phyloP scores from a whole-genome alignment of 1,284 basidiomycete species.

The Fomitopsis palustris region DNA sequence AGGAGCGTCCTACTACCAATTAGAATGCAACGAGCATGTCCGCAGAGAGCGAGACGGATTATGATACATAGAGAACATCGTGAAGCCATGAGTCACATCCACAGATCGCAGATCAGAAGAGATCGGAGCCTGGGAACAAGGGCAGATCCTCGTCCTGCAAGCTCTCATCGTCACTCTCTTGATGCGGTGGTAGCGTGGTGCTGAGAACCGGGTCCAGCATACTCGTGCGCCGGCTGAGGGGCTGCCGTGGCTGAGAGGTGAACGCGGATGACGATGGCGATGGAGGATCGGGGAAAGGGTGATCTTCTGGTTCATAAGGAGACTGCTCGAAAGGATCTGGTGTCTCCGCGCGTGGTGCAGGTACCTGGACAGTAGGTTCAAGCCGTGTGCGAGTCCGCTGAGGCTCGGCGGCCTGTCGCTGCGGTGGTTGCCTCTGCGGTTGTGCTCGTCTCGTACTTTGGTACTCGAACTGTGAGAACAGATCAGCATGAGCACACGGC shows the following conservation, averaged over 20 bases:
- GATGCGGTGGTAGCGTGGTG: constrained; percentile 9
- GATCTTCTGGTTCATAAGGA: constrained; percentile 21
- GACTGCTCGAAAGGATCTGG: constrained; percentile 36
- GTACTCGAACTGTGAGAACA: constrained; percentile 37
- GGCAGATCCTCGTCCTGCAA: constrained; percentile 39
- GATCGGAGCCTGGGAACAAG: constrained; percentile 52
- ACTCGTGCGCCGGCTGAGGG: constrained; percentile 17
- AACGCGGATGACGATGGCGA: constrained; percentile 19
- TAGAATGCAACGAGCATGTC: not conserved
- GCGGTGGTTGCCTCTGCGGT: constrained; percentile 3
- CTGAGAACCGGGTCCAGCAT: constrained; percentile 5
- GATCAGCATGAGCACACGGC: not conserved
- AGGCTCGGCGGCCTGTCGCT: constrained; percentile 14
- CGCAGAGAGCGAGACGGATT: not conserved
- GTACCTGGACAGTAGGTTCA: constrained; percentile 17
- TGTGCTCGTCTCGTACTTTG: constrained; percentile 35
- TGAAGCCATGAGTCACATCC: not conserved
- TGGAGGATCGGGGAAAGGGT: constrained; percentile 14
- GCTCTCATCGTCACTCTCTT: constrained; percentile 42
- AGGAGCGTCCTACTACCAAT: not conserved
- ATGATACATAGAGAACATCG: not conserved
- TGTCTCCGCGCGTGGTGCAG: constrained; percentile 20
- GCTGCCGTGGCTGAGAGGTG: constrained; percentile 15
- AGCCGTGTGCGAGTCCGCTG: constrained; percentile 7
- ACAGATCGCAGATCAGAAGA: constrained; percentile 33